Evolutionary conservation across 352 stramenopile genomes (phyloP).

Genomic region (Phytophthora syringae): DNA sequence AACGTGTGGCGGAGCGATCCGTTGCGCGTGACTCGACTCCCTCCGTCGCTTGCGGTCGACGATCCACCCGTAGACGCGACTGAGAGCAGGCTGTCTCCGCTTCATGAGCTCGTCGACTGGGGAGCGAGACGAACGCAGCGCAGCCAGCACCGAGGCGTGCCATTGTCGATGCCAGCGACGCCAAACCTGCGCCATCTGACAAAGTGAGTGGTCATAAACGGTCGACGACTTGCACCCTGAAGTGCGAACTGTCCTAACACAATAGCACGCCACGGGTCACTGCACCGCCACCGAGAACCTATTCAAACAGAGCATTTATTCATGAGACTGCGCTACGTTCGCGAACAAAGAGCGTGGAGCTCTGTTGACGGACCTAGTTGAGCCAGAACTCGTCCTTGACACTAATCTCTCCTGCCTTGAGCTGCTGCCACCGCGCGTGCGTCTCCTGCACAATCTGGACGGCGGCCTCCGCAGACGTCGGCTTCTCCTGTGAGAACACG

Average conservation of each 20-base stretch:
- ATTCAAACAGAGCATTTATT: constrained; percentile 38
- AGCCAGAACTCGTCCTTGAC: constrained; percentile 78
- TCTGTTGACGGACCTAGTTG: constrained; percentile 29
- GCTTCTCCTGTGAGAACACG: constrained; percentile 84
- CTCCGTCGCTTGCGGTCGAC: constrained; percentile 40
- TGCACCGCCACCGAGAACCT: constrained; percentile 7
- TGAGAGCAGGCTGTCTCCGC: constrained; percentile 39
- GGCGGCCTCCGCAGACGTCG: constrained; percentile 59
- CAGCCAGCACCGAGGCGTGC: constrained; percentile 36
- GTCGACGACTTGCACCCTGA: neutral
- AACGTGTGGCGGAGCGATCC: constrained; percentile 38
- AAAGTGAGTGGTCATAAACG: constrained; percentile 23
- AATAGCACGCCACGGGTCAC: neutral
- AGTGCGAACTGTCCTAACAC: neutral
- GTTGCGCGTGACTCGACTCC: constrained; percentile 27
- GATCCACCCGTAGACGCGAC: constrained; percentile 46
- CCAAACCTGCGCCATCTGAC: constrained; percentile 26
- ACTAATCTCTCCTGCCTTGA: constrained; percentile 61
- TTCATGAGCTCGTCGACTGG: neutral
- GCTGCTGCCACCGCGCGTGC: constrained; percentile 77
- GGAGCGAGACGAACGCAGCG: constrained; percentile 35
- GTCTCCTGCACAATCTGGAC: constrained; percentile 70
- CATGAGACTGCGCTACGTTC: constrained; percentile 24
- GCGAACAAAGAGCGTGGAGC: constrained; percentile 20
- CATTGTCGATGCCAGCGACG: constrained; percentile 35